A percentile compares a stretch with the other conserved stretches of the same genome.
Conservation (phyloP, 768 basidiomycete genomes). For the Phaffia tasmanica region DNA sequence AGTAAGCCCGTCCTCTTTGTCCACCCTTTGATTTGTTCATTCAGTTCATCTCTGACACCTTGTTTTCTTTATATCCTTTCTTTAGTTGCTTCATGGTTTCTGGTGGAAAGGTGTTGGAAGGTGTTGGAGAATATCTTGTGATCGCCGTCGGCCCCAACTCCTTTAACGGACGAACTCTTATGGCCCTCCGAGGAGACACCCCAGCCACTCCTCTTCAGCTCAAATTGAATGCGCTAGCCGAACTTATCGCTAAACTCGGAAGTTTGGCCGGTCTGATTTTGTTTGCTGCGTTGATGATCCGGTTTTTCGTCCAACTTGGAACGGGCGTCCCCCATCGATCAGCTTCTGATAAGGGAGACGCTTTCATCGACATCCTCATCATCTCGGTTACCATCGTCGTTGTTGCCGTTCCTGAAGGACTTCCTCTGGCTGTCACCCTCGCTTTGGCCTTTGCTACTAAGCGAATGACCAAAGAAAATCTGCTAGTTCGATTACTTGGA, state of each 20-base stretch:
- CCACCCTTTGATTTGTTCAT: too few relatives aligned
- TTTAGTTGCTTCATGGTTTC: slow-evolving; percentile 67
- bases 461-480: slow-evolving; percentile 91
- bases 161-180: slow-evolving; percentile 96
- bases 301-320: slow-evolving; percentile 80
- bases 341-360: slow-evolving; percentile 21
- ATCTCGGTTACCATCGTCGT: slow-evolving; percentile 42
- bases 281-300: slow-evolving; percentile 76
- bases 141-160: slow-evolving; percentile 83
- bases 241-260: slow-evolving; percentile 86
- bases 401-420: slow-evolving; percentile 79
- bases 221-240: slow-evolving; percentile 88
- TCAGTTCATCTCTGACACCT: too few relatives aligned
- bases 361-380: slow-evolving; percentile 27
- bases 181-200: slow-evolving; percentile 75
- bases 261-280: slow-evolving; percentile 67
- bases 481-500: slow-evolving; percentile 87
- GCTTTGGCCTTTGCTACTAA: slow-evolving; percentile 95
- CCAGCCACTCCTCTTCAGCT: slow-evolving; percentile 87
- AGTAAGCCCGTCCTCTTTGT: slow-evolving; percentile 33
- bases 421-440: slow-evolving; percentile 90
- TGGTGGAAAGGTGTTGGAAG: slow-evolving; percentile 87
- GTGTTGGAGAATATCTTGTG: slow-evolving; percentile 83
- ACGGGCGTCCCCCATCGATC: slow-evolving; percentile 21
- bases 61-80: too few relatives aligned